phyloP scores from a whole-genome alignment of 192 early-diverging fungal species.

The Gaertneriomyces semiglobifer region DNA sequence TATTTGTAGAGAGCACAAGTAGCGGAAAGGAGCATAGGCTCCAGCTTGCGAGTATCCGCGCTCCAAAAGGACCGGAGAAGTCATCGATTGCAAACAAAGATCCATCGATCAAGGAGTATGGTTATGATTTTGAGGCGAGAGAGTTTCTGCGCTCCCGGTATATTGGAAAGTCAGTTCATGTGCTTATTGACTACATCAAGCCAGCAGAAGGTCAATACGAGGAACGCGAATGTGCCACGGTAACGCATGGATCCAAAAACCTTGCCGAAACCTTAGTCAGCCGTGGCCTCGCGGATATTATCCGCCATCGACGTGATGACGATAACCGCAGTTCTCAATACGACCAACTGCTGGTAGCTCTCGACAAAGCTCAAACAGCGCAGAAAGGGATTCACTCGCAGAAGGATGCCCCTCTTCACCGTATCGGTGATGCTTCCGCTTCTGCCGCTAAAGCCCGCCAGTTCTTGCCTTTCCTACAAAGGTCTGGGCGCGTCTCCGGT shows the following conservation, averaged over 20 bases:
- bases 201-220: constrained; percentile 85
- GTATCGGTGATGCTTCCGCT: constrained; percentile 81
- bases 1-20: constrained; percentile 46
- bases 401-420: constrained; percentile 73
- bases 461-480: constrained; percentile 80
- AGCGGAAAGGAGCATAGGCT: constrained; percentile 53
- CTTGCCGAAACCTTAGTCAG: constrained; percentile 47
- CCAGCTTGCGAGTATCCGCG: constrained; percentile 58
- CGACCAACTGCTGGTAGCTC: constrained; percentile 79
- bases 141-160: constrained; percentile 83
- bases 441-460: constrained; percentile 76
- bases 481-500: constrained; percentile 66
- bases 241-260: constrained; percentile 61
- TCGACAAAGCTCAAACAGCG: constrained; percentile 68
- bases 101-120: constrained; percentile 67
- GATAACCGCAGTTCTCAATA: constrained; percentile 81
- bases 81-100: constrained; percentile 18
- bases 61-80: constrained; percentile 54
- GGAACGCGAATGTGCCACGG: constrained; percentile 81
- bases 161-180: constrained; percentile 82
- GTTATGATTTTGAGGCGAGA: constrained; percentile 82
- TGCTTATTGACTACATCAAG: constrained; percentile 79
- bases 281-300: constrained; percentile 69
- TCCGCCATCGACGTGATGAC: constrained; percentile 82
- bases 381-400: constrained; percentile 78